Evolutionary conservation across 148 eudicot species (phyloP).

Genomic region (Heliosperma pusillum): DNA sequence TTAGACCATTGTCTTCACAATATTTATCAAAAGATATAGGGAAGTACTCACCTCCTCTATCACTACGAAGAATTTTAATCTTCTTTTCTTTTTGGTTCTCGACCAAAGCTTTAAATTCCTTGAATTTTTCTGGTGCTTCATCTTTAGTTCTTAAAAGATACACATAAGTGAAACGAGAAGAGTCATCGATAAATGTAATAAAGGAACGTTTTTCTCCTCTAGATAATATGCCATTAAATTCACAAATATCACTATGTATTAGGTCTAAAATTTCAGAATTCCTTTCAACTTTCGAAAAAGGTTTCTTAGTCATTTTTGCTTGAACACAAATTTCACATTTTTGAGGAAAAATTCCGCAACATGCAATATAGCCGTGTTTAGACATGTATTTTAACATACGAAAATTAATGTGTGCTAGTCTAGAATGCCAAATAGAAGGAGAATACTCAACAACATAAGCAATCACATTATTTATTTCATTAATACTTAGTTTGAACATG

Average conservation of each 20-base stretch:
- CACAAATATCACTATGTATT: conserved; percentile 11
- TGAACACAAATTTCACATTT: conserved; percentile 9
- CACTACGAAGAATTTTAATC: neutral
- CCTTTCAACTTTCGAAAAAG: conserved; percentile 8
- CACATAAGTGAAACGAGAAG: conserved; percentile 6
- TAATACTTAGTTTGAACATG: neutral
- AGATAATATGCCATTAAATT: conserved; percentile 11
- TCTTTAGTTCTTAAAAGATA: neutral
- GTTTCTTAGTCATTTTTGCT: conserved; percentile 13
- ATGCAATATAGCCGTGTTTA: neutral
- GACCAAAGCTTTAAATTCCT: neutral
- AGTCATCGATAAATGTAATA: conserved; percentile 11
- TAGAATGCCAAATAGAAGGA: conserved; percentile 4
- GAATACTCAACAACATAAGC: conserved; percentile 1
- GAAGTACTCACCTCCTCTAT: conserved; percentile 2
- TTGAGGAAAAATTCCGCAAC: neutral
- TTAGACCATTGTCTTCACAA: conserved; percentile 4
- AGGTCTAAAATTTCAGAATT: conserved; percentile 10
- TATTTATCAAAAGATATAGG: neutral
- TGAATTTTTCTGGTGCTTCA: neutral
- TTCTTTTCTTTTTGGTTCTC: neutral
- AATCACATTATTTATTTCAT: conserved; percentile 2
- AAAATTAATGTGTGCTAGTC: conserved; percentile 1
- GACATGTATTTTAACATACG: neutral
- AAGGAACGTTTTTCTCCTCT: conserved; percentile 3